A percentile compares a stretch with the other conserved stretches of the same genome.
phyloP scores from a whole-genome alignment of 257 asterid species.

The Anisodus tanguticus region DNA sequence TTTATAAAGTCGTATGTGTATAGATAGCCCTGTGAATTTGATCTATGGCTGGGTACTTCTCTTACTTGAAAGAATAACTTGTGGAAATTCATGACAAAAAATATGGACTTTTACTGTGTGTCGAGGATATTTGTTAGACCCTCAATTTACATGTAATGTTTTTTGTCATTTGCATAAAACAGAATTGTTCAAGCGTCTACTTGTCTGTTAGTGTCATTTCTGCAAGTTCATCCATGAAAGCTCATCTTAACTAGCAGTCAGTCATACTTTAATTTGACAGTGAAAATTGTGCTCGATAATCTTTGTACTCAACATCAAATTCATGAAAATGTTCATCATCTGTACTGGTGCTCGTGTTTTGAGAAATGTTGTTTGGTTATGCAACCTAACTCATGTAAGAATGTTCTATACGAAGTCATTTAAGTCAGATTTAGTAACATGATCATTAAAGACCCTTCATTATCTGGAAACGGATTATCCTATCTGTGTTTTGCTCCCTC shows the following conservation, averaged over 20 bases:
- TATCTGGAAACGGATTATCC: constrained; percentile 3
- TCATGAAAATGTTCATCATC: constrained; percentile 22
- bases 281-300: constrained; percentile 12
- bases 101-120: background rate
- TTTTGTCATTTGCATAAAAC: constrained; percentile 18
- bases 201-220: constrained; percentile 12
- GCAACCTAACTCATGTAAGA: background rate
- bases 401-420: background rate
- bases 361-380: background rate
- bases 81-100: constrained; percentile 23
- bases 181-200: background rate
- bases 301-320: constrained; percentile 4
- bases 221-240: background rate
- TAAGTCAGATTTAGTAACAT: background rate
- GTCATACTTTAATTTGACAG: constrained; percentile 5
- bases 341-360: constrained; percentile 4
- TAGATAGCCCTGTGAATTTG: background rate
- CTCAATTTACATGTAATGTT: background rate
- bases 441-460: constrained; percentile 17
- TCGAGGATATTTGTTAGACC: background rate
- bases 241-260: background rate
- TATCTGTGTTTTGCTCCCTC: constrained; percentile 20
- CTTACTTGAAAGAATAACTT: background rate
- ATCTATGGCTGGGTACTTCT: background rate
- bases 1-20: background rate